Evolutionary conservation across 1,284 basidiomycete species (phyloP).

Genomic region (Peniophora sp.): DNA sequence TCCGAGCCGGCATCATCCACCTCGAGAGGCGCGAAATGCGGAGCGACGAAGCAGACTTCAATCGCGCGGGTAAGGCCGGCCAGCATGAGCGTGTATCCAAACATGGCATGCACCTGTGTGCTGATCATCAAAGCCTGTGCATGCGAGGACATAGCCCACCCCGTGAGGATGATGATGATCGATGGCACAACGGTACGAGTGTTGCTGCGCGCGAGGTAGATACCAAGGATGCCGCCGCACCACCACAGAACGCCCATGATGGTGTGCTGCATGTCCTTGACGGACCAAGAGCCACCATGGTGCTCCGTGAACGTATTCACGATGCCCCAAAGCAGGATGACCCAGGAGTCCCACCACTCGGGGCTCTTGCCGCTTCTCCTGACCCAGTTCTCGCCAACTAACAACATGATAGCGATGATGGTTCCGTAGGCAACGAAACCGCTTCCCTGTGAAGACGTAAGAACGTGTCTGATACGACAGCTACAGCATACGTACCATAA

Average conservation of each 20-base stretch:
- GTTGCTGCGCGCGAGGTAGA: slow-evolving; percentile 80
- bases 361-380: slow-evolving; percentile 65
- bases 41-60: slow-evolving; percentile 77
- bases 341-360: slow-evolving; percentile 88
- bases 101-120: slow-evolving; percentile 80
- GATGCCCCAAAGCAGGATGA: slow-evolving; percentile 81
- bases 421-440: slow-evolving; percentile 85
- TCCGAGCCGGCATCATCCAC: slow-evolving; percentile 52
- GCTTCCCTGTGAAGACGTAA: slow-evolving; percentile 38
- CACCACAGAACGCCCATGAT: slow-evolving; percentile 59
- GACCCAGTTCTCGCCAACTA: slow-evolving; percentile 82
- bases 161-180: slow-evolving; percentile 82
- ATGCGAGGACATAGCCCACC: slow-evolving; percentile 94
- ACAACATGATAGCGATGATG: slow-evolving; percentile 77
- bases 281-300: slow-evolving; percentile 73
- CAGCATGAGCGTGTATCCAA: slow-evolving; percentile 81
- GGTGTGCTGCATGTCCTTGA: slow-evolving; percentile 95
- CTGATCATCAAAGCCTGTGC: slow-evolving; percentile 80
- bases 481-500: slow-evolving; percentile 49
- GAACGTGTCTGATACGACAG: neutral
- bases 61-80: slow-evolving; percentile 80
- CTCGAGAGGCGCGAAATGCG: slow-evolving; percentile 22
- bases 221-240: slow-evolving; percentile 84
- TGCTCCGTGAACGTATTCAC: slow-evolving; percentile 96
- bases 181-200: slow-evolving; percentile 80